Base-by-base conservation (phyloP, 257 asterid species). In the Solanum bulbocastanum region DNA sequence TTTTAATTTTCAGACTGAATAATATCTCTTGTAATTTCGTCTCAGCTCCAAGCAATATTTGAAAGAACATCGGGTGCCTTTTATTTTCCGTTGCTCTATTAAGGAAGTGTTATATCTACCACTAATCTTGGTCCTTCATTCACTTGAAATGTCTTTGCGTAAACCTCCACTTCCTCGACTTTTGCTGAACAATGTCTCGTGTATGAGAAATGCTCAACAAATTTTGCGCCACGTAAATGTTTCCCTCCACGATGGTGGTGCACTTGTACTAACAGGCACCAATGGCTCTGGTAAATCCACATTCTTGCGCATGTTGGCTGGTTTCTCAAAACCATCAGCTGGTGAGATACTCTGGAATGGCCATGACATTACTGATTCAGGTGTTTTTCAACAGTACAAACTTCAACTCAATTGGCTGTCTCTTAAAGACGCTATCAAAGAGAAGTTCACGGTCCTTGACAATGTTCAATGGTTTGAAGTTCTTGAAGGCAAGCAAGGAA, bases 131-230 rank as follows among this genome's bases (percentile, higher is more conserved):
- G 66, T 44, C 65, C 85, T 44, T 44, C 66, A 79, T 44, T 79
- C 76, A 56, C 66, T 79, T 44, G 85, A 44, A 2, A 94, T 94
- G 99, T 69, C 89, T 69, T 75, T 91, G 83, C 93, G 94, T 10
- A 93, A 87, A 87, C 95, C 98, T 23, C 96, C 93, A 32, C 89
- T 90, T 83, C 98, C 99, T 66, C 93, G 98, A 39, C 94, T 95
- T 85, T 94, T 94, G 88, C 95, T 95, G 6, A 91, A 90, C 91
- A 93, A 95, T 60, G 98, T 95, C 25, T 90, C 98, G 15, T 96
- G 99, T 93, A 95, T 96, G 98, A 93, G 99, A 93, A 96, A 95
- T 14, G 98, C 95, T 13, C 99, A 96, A 78, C 98, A 95, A 90
- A 96, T 96, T 88, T 93, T 95, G 72, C 98, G 98, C n/a, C 92